Evolutionary conservation across 177 flowering plant species (phyloP), one percentile per base, ranked within the genome.

Genomic region (Vitis hybrid): DNA sequence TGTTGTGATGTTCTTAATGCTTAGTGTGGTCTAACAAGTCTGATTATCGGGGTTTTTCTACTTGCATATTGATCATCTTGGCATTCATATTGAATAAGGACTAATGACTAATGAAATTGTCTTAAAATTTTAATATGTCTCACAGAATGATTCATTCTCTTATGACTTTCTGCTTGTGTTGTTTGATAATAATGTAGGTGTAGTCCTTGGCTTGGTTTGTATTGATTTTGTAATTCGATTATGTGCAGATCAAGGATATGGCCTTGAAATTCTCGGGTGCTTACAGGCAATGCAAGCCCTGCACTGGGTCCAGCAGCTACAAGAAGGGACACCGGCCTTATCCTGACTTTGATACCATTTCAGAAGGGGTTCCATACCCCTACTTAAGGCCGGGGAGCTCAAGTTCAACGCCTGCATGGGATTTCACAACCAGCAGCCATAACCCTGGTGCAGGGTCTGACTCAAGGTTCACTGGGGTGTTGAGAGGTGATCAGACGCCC

Each of bases 391-490:
- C 48, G 65, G 85, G 80, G 17, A 96, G 97, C 80, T 78, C 94
- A 3, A 88, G 89, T 64, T 94, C 99, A 1, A 91, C 97, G 0
- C 97, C 99, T 5, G 98, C 97, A 11, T 94, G 99, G 98, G 93
- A 94, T 71, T 91, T 89, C 62, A 69, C 89, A 0, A 79, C 73
- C 66, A 66, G 76, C 18, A 64, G 76, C 19, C 83, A 77, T 64
- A 83, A 80, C 52, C 80, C 60, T 0, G 72, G 67, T 11, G 12
- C 56, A 12, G 74, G 85, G 15, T 48, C 80, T 0, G 89, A 83
- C 60, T 76, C 97, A 1, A 85, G 97, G 70, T 87, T 89, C 66
- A 72, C 76, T 13, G 81, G 84, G 5, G 65, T 32, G 12, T 30
- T 64, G 21, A 59, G 81, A 12, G 85, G 86, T 67, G 89, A 82